Conservation (phyloP, 2,329 filamentous ascomycete genomes). For the Aspergillus jensenii region DNA sequence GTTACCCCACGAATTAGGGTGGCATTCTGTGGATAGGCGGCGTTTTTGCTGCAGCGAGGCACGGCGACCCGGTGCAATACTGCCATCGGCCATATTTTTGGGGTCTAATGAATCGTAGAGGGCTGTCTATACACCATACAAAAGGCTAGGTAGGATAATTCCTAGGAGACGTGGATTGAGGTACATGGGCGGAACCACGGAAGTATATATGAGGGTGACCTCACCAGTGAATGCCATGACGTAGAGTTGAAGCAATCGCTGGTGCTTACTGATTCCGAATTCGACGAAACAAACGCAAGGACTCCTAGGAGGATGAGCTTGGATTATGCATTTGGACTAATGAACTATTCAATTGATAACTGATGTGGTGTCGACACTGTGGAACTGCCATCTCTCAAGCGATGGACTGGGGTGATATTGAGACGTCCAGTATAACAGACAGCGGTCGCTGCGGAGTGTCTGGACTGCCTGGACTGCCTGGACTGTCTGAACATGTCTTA, state of each 20-base stretch:
- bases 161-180: neutral
- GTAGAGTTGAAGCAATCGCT: neutral
- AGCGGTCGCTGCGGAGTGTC: too few relatives aligned
- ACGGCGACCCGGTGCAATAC: constrained; percentile 25
- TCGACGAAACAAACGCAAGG: neutral
- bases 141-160: neutral
- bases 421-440: too few relatives aligned
- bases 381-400: too few relatives aligned
- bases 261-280: neutral
- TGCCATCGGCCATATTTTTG: neutral
- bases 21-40: constrained; percentile 30
- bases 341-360: neutral
- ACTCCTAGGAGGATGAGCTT: neutral
- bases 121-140: neutral
- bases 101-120: neutral
- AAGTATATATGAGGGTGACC: constrained; percentile 3
- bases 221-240: constrained; percentile 1
- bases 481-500: neutral
- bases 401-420: too few relatives aligned
- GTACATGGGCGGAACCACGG: neutral
- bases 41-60: constrained; percentile 35
- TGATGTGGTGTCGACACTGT: neutral
- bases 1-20: constrained; percentile 36
- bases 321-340: neutral
- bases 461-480: too few relatives aligned